Conservation (phyloP, 179 eudicot genomes). For the Beta corolliflora region DNA sequence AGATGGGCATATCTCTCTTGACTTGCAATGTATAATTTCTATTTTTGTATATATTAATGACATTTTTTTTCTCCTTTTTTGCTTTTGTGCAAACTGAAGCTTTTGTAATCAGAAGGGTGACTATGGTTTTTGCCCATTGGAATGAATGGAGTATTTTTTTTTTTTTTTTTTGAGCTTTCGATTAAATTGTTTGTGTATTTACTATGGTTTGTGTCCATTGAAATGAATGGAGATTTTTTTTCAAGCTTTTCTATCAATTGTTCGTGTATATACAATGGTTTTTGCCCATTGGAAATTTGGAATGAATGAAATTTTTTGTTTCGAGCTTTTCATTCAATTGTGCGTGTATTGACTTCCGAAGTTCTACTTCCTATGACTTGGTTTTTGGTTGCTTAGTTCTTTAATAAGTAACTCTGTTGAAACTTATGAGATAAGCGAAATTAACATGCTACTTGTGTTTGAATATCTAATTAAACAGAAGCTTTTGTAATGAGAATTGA, state of each 20-base stretch:
- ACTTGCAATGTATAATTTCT: conserved; percentile 29
- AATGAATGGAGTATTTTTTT: conserved; percentile 10
- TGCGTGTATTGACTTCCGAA: background rate
- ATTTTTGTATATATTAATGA: conserved; percentile 35
- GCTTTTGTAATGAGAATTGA: too few species aligned
- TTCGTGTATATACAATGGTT: background rate
- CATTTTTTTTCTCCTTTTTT: conserved; percentile 9
- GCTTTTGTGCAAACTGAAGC: conserved; percentile 6
- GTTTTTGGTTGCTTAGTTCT: background rate
- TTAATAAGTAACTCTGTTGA: background rate
- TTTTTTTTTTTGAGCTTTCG: background rate
- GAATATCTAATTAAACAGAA: too few species aligned
- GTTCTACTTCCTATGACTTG: background rate
- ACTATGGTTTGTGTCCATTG: conserved; percentile 12
- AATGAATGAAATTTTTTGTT: background rate
- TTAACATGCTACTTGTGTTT: background rate
- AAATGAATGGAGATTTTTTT: conserved; percentile 19
- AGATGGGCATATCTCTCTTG: conserved; percentile 24
- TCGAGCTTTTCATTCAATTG: background rate
- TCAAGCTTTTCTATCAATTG: background rate
- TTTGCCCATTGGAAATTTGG: conserved; percentile 16
- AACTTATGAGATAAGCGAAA: background rate
- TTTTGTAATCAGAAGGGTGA: conserved; percentile 12
- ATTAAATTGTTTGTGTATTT: background rate
- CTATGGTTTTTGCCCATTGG: conserved; percentile 16